These are phyloP conservation scores for Leishmania lainsoni DNA, from an alignment of 208 protist genomes.

Conservation along the genomic window DNA sequence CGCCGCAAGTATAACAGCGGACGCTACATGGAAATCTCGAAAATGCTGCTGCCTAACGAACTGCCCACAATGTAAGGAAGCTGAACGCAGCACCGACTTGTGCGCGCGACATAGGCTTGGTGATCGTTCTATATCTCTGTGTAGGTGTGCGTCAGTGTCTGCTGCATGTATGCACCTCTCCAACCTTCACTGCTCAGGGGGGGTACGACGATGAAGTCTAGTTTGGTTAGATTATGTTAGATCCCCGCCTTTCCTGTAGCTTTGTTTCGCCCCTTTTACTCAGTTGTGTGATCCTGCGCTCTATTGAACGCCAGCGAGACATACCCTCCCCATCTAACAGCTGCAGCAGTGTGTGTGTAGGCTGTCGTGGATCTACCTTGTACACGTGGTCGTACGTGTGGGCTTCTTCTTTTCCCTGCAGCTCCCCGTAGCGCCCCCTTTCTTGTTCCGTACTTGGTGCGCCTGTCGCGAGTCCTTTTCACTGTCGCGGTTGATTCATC, in stretches of 20 bases:
- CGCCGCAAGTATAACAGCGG: conserved; percentile 86
- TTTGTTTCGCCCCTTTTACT: neutral
- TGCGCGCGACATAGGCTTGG: neutral
- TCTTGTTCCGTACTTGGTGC: neutral
- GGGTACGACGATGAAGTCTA: neutral
- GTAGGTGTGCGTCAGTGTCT: neutral
- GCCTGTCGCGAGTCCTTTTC: neutral
- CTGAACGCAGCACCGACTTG: neutral
- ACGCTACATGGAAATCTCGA: conserved; percentile 78
- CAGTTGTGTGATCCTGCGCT: neutral
- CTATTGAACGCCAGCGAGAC: neutral
- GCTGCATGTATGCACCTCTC: neutral
- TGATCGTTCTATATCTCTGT: neutral
- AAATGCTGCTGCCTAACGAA: conserved; percentile 68
- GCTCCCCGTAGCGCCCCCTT: neutral
- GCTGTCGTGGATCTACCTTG: neutral
- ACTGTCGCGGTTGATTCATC: neutral
- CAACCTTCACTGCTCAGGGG: neutral
- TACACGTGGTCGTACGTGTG: too few relatives aligned
- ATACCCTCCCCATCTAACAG: neutral
- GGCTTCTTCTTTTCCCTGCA: conserved; percentile 1
- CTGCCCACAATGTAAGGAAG: conserved; percentile 34
- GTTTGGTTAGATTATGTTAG: neutral
- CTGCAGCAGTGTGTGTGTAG: too few relatives aligned
- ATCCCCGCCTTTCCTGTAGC: neutral